A percentile compares a stretch with the other conserved stretches of the same genome.
These are phyloP conservation scores for Suillus variegatus DNA, from an alignment of 768 basidiomycete genomes.

Conservation along the genomic window DNA sequence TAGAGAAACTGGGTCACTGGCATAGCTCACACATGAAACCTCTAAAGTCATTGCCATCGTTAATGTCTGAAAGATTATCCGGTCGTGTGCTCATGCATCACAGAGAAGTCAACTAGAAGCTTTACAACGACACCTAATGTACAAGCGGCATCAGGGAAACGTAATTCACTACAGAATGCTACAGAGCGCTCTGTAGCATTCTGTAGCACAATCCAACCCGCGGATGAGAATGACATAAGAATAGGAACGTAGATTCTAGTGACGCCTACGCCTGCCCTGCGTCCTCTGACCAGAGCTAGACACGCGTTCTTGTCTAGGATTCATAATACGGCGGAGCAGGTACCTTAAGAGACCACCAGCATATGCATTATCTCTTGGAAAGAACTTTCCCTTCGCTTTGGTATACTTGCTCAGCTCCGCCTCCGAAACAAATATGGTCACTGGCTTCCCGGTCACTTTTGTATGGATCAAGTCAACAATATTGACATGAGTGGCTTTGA, in stretches of 20 bases:
- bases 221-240: not conserved
- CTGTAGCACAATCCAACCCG: too few relatives aligned
- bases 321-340: conserved; percentile 27
- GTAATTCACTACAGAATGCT: too few relatives aligned
- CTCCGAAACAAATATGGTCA: conserved; percentile 23
- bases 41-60: not conserved
- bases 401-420: conserved; percentile 28
- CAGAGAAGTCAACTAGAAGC: not conserved
- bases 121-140: not conserved
- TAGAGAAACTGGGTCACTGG: not conserved
- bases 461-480: conserved; percentile 32
- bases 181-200: too few relatives aligned
- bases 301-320: conserved; percentile 1
- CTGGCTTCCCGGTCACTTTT: conserved; percentile 9
- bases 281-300: not conserved
- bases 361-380: conserved; percentile 28
- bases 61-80: too few relatives aligned
- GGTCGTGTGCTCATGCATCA: not conserved
- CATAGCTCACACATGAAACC: not conserved
- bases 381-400: conserved; percentile 15
- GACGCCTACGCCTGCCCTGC: not conserved
- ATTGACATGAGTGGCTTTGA: conserved; percentile 30
- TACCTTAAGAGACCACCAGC: conserved; percentile 31
- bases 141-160: too few relatives aligned
- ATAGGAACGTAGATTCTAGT: not conserved